Conservation (phyloP, 805 yeast genomes). For the Metschnikowia continentalis region DNA sequence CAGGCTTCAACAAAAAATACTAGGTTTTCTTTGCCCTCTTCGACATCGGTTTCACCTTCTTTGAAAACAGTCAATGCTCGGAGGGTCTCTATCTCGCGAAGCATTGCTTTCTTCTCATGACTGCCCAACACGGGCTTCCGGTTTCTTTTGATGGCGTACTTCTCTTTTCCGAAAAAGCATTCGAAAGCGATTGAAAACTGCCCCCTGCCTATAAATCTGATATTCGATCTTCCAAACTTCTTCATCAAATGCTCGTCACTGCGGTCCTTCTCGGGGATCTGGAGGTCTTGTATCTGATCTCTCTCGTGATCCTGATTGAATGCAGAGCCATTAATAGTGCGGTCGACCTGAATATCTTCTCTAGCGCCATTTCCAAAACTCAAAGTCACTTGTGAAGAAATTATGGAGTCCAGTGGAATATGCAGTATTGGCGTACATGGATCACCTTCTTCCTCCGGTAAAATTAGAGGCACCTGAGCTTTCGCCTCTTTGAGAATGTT, state of each 20-base stretch:
- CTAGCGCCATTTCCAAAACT: constrained; percentile 10
- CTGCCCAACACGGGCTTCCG: constrained; percentile 53
- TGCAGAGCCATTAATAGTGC: constrained; percentile 9
- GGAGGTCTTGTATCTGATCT: neutral
- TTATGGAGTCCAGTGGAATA: constrained; percentile 17
- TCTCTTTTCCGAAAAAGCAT: constrained; percentile 61
- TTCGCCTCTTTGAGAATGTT: constrained; percentile 2
- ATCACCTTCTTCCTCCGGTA: constrained; percentile 7
- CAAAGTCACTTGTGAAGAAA: constrained; percentile 22
- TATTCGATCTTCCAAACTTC: constrained; percentile 53
- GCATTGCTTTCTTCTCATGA: constrained; percentile 55
- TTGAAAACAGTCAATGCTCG: constrained; percentile 38
- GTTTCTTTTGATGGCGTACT: constrained; percentile 85
- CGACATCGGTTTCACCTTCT: constrained; percentile 37
- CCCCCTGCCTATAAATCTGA: constrained; percentile 73
- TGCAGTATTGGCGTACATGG: constrained; percentile 20
- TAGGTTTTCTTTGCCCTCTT: constrained; percentile 72
- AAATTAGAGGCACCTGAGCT: constrained; percentile 1
- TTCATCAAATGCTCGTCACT: constrained; percentile 44
- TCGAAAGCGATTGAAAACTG: constrained; percentile 88
- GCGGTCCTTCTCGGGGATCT: constrained; percentile 8
- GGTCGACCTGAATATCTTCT: constrained; percentile 8
- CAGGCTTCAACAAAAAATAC: constrained; percentile 79
- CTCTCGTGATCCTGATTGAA: constrained; percentile 3
- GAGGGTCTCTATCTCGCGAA: constrained; percentile 76